Evolutionary conservation across 176 grass and related monocot genomes (phyloP), one percentile per base, ranked within the genome.

Genomic region (Zea luxurians): DNA sequence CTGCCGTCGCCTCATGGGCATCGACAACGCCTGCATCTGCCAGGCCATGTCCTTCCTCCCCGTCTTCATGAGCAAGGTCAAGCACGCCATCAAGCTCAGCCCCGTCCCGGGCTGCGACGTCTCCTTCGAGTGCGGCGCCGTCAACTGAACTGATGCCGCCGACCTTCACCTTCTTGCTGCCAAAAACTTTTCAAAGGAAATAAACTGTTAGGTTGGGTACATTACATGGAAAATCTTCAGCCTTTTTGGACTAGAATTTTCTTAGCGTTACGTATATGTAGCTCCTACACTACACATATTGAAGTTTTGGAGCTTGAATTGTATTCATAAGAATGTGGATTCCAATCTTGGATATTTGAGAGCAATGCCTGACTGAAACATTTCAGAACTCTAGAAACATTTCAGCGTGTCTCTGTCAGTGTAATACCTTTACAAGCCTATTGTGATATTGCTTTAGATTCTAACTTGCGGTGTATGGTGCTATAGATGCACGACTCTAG

Each of bases 1-100:
- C 73, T 96, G 93, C 89, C 82, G 89, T 9, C 84, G 93, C 3
- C 89, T 96, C 16, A 85, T 79, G 81, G 84, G 90, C 60, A 83
- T 92, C 40, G 87, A 96, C 68, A 86, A 88, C 62, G 87, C 84
- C 9, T 96, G 93, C 83, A 83, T 96, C 82, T 96, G 93, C 71
- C 87, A 92, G 66, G 64, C 83, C 76, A 85, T 96, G 76, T 76
- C 81, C 2, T 88, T 61, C 66, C 87, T 96, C 48, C 89, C 89
- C 0, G 74, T 83, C n/a, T 96, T 96, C 77, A 84, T 96, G 68
- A 90, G 86, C 78, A 92, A 71, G 77, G 82, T 86, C 2, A 96
- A 87, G 66, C 93, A 92, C 81, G 6, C 86, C 75, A 87, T 96
- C 79, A 90, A 84, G 53, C 75, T 96, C 61, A 90, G 71, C 13